A percentile compares a stretch with the other conserved stretches of the same genome.
Evolutionary conservation across 2,329 filamentous ascomycete species (phyloP).

Genomic region (Dichotomopilus funicola): DNA sequence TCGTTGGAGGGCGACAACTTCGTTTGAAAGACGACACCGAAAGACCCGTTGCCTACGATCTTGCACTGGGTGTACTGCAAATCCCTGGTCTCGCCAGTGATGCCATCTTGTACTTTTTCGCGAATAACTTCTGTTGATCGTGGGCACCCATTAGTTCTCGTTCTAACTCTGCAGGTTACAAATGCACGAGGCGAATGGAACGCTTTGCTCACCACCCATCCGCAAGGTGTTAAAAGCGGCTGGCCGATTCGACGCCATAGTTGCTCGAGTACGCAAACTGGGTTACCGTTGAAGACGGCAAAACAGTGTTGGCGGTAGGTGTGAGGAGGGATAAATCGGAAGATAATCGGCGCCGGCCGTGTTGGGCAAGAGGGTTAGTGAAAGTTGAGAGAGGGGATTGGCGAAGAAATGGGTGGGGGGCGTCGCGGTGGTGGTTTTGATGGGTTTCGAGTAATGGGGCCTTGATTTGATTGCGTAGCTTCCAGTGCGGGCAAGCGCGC

Average conservation of each 20-base stretch:
- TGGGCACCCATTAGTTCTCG: slow-evolving; percentile 22
- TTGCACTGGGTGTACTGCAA: slow-evolving; percentile 99
- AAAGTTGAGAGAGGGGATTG: slow-evolving; percentile 10
- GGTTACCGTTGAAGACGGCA: slow-evolving; percentile 24
- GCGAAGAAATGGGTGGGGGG: background rate
- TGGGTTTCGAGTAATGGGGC: slow-evolving; percentile 14
- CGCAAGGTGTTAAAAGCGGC: slow-evolving; percentile 80
- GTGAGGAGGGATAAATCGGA: slow-evolving; percentile 19
- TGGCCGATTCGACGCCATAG: slow-evolving; percentile 86
- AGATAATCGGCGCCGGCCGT: slow-evolving; percentile 28
- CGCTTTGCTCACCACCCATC: slow-evolving; percentile 79
- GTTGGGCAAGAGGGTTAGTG: slow-evolving; percentile 26
- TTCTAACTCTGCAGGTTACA: background rate
- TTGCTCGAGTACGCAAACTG: slow-evolving; percentile 24
- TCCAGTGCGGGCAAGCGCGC: background rate
- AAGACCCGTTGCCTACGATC: slow-evolving; percentile 98
- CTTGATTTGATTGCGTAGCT: slow-evolving; percentile 4
- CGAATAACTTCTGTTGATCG: slow-evolving; percentile 75
- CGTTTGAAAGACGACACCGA: slow-evolving; percentile 97
- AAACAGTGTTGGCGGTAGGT: slow-evolving; percentile 12
- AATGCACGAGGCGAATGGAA: background rate
- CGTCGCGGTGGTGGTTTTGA: slow-evolving; percentile 6
- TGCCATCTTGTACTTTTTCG: slow-evolving; percentile 97
- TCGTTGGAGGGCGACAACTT: slow-evolving; percentile 97
- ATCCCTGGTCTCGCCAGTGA: slow-evolving; percentile 93